Conservation (phyloP, 2,329 filamentous ascomycete genomes). For the Hypoxylon sp. region DNA sequence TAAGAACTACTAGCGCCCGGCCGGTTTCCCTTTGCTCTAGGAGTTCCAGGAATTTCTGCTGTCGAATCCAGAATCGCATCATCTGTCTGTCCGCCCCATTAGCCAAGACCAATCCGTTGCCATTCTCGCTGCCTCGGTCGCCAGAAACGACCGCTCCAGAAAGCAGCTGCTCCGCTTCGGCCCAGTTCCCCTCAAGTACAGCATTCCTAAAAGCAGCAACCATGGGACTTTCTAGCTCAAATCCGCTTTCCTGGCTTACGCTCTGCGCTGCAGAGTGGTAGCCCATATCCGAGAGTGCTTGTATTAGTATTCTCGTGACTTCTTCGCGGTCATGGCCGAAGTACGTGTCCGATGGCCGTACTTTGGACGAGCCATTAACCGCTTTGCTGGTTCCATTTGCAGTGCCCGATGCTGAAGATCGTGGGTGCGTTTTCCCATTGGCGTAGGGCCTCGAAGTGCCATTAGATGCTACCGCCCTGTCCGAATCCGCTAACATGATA, state of each 20-base stretch:
- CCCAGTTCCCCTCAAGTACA: slow-evolving; percentile 85
- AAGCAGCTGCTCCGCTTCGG: slow-evolving; percentile 85
- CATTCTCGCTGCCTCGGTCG: slow-evolving; percentile 51
- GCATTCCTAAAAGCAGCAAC: slow-evolving; percentile 89
- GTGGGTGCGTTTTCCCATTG: slow-evolving; percentile 69
- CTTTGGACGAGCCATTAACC: slow-evolving; percentile 69
- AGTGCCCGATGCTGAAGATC: slow-evolving; percentile 57
- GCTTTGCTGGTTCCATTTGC: slow-evolving; percentile 66
- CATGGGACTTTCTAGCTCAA: slow-evolving; percentile 85
- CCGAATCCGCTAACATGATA: slow-evolving; percentile 76
- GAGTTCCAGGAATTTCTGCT: slow-evolving; percentile 95
- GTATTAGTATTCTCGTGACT: slow-evolving; percentile 91
- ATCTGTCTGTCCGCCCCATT: slow-evolving; percentile 81
- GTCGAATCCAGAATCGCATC: slow-evolving; percentile 89
- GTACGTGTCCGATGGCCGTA: slow-evolving; percentile 65
- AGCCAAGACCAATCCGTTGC: slow-evolving; percentile 79
- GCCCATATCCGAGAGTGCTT: slow-evolving; percentile 89
- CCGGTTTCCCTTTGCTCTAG: slow-evolving; percentile 82
- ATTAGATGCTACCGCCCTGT: slow-evolving; percentile 65
- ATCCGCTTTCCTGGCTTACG: slow-evolving; percentile 86
- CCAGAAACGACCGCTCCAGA: slow-evolving; percentile 66
- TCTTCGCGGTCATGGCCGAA: slow-evolving; percentile 93
- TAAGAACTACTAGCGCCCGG: slow-evolving; percentile 84
- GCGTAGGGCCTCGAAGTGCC: slow-evolving; percentile 67
- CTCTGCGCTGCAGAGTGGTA: slow-evolving; percentile 83